phyloP scores from a whole-genome alignment of 2,329 filamentous ascomycete species.

The Pseudopithomyces maydicus region DNA sequence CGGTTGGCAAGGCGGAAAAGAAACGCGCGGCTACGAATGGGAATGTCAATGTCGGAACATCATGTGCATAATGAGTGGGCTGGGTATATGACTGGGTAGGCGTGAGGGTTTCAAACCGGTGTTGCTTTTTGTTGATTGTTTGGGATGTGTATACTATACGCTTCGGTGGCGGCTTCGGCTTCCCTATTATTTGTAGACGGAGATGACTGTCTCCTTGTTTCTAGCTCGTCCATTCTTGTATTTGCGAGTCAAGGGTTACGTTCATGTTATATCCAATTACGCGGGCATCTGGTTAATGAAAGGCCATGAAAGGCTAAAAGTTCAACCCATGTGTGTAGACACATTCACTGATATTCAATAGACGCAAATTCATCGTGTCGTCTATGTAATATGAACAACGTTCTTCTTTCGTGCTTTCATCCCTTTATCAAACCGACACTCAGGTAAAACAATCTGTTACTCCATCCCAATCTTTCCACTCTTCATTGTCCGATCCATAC shows the following conservation, averaged over 20 bases:
- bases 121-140: background rate
- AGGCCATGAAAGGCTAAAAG: no score
- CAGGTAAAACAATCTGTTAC: slow-evolving; percentile 12
- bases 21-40: background rate
- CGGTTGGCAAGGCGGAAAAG: background rate
- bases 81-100: background rate
- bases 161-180: background rate
- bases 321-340: no score
- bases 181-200: background rate
- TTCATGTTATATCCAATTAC: no score
- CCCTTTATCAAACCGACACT: background rate
- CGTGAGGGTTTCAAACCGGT: background rate
- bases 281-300: background rate
- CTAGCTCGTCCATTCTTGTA: no score
- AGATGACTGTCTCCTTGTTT: background rate
- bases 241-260: no score
- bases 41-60: background rate
- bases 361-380: no score
- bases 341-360: no score
- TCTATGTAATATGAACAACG: no score
- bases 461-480: slow-evolving; percentile 17
- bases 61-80: background rate
- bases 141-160: background rate
- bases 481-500: background rate
- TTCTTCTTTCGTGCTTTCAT: no score